Base-by-base conservation (phyloP, 768 basidiomycete species). In the Boletus pseudopeckii region DNA sequence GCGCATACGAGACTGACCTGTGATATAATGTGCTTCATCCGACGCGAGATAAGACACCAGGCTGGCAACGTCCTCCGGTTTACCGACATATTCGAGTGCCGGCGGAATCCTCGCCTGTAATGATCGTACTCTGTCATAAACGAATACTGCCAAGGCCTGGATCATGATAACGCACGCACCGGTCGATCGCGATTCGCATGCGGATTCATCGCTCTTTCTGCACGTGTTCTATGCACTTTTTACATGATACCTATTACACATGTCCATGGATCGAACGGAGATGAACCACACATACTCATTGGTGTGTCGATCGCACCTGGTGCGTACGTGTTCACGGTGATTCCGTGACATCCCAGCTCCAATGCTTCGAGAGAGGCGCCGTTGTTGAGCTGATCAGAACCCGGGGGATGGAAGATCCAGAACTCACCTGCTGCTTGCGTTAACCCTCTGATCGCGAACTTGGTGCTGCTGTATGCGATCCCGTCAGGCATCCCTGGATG, bases 301-400 rank as follows among this genome's bases (percentile, higher is more conserved):
- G 42, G 42, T 9, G 43, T 59, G 18, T 51, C 34, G 28, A 53
- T 56, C 17, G 44, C 60, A 7, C 59, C 59, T 4, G 49, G 65
- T 2, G 40, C 75, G 46, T 77, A 76, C 2, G 74, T 70, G 36
- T 79, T 78, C 17, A 76, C 75, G 1, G 72, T 77, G 34, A 78
- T 79, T 7, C 62, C 62, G 50, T 77, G 56, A 26, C 55, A 56
- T 8, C 66, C 75, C 4, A 76, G 60, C 56, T 77, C 75, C 18
- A 61, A 37, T 1, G 76, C 75, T 77, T 24, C 20, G 20, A 14
- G 38, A 14, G 38, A 7, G n/a, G 11, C 15, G n/a, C 13, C 6
- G 36, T 22, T 0, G 28, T 20, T 15, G 28, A 48, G 10, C 11
- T 8, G 45, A 43, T 9, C 14, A 30, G 30, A 20, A 24, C 4